These are phyloP conservation scores for Sphagnurus paluster DNA, from an alignment of 1,284 basidiomycete genomes.

Conservation along the genomic window DNA sequence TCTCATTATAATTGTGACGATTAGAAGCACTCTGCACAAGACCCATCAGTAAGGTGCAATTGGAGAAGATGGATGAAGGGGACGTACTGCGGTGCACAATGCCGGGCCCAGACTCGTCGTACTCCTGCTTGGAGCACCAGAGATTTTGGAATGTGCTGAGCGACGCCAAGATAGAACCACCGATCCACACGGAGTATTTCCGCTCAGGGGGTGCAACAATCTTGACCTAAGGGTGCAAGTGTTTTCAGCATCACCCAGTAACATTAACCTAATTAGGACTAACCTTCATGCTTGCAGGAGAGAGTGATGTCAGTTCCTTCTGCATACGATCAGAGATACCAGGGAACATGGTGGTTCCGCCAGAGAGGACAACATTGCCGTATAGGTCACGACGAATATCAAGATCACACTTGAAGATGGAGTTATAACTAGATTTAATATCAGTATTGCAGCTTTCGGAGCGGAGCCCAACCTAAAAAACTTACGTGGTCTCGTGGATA, in stretches of 20 bases:
- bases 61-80: background rate
- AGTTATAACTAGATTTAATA: conserved; percentile 70
- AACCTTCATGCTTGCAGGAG: conserved; percentile 89
- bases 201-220: conserved; percentile 91
- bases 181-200: conserved; percentile 98
- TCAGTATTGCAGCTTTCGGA: background rate
- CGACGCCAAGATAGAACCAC: conserved; percentile 96
- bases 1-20: conserved; percentile 1
- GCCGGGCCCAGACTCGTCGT: conserved; percentile 85
- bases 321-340: conserved; percentile 98
- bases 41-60: conserved; percentile 1
- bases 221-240: conserved; percentile 69
- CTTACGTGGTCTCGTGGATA: conserved; percentile 94
- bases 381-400: conserved; percentile 90
- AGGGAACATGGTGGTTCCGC: conserved; percentile 97
- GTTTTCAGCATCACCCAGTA: background rate
- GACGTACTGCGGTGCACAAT: conserved; percentile 81
- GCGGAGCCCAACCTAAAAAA: conserved; percentile 8
- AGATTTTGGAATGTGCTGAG: conserved; percentile 95
- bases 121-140: conserved; percentile 93
- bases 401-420: conserved; percentile 79
- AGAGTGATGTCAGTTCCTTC: conserved; percentile 90
- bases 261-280: conserved; percentile 27
- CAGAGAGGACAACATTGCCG: conserved; percentile 93
- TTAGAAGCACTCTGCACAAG: conserved; percentile 34